These are phyloP conservation scores for Achaetomium macrosporum DNA, from an alignment of 2,329 filamentous ascomycete genomes.

Conservation along the genomic window DNA sequence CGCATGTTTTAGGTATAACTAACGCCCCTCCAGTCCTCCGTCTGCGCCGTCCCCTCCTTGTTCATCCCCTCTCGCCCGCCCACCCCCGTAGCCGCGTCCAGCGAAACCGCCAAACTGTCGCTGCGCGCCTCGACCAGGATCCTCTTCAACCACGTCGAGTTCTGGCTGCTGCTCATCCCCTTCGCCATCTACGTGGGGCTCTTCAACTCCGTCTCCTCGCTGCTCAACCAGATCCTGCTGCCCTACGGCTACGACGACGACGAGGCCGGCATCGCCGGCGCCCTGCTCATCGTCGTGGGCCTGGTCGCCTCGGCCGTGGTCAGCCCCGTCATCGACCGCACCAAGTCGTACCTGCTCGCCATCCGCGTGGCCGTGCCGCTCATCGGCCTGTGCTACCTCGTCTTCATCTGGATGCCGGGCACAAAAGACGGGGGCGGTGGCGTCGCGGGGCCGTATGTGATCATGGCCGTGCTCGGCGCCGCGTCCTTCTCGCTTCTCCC, in stretches of 20 bases:
- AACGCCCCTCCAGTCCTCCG: constrained; percentile 44
- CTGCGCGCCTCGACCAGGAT: constrained; percentile 48
- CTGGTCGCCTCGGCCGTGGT: constrained; percentile 69
- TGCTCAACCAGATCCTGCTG: constrained; percentile 83
- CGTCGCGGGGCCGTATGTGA: constrained; percentile 64
- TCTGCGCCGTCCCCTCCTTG: constrained; percentile 67
- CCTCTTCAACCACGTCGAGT: constrained; percentile 57
- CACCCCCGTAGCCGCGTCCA: constrained; percentile 67
- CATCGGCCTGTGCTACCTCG: constrained; percentile 66
- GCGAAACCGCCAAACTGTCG: constrained; percentile 50
- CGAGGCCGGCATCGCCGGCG: constrained; percentile 84
- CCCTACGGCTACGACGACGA: constrained; percentile 82
- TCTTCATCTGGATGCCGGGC: constrained; percentile 73
- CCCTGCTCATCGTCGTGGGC: constrained; percentile 81
- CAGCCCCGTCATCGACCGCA: constrained; percentile 78
- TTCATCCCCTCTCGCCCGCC: constrained; percentile 74
- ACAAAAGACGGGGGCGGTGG: constrained; percentile 42
- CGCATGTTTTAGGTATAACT: background rate
- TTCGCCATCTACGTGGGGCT: constrained; percentile 81
- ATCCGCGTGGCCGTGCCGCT: constrained; percentile 72
- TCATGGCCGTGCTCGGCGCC: constrained; percentile 72
- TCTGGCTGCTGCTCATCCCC: constrained; percentile 76
- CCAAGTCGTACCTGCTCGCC: constrained; percentile 68
- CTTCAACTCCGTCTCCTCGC: constrained; percentile 86
- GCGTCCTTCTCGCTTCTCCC: constrained; percentile 76